Evolutionary conservation across 202 grass and related monocot species (phyloP).

Genomic region (Setaria viridis): DNA sequence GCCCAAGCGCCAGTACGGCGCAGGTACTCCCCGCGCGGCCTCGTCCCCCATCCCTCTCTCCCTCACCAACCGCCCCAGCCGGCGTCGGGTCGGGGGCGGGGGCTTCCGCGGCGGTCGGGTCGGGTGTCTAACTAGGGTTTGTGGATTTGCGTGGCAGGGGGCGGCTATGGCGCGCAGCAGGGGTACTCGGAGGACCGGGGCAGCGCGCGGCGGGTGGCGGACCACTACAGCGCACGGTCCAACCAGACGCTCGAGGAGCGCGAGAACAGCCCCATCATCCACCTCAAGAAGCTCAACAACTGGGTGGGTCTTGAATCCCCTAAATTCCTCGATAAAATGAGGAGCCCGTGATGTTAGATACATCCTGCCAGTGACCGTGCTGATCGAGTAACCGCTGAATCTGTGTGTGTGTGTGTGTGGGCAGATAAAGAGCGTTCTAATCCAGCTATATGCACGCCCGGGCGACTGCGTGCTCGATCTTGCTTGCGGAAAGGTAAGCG

Average conservation of each 20-base stretch:
- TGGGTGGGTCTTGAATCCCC: slow-evolving; percentile 57
- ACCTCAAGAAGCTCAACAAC: slow-evolving; percentile 99
- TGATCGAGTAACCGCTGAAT: slow-evolving; percentile 10
- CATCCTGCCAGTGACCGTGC: neutral
- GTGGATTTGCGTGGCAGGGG: slow-evolving; percentile 21
- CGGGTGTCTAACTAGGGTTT: slow-evolving; percentile 34
- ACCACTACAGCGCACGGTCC: slow-evolving; percentile 94
- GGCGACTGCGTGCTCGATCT: slow-evolving; percentile 90
- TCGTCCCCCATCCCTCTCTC: too few species aligned
- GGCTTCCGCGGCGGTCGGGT: neutral
- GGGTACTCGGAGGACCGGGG: slow-evolving; percentile 59
- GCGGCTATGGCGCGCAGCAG: slow-evolving; percentile 32
- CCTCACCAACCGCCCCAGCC: neutral
- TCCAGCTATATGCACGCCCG: slow-evolving; percentile 73
- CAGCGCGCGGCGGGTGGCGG: slow-evolving; percentile 69
- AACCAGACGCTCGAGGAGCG: slow-evolving; percentile 98
- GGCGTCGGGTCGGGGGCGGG: neutral
- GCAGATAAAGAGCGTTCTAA: slow-evolving; percentile 95
- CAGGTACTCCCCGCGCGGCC: slow-evolving; percentile 32
- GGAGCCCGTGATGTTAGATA: neutral
- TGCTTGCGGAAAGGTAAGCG: slow-evolving; percentile 87
- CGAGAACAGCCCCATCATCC: slow-evolving; percentile 95
- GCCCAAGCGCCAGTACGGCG: slow-evolving; percentile 55
- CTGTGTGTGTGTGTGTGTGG: neutral
- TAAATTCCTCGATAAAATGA: neutral